phyloP scores from a whole-genome alignment of 345 rosid species.

The Punica granatum region DNA sequence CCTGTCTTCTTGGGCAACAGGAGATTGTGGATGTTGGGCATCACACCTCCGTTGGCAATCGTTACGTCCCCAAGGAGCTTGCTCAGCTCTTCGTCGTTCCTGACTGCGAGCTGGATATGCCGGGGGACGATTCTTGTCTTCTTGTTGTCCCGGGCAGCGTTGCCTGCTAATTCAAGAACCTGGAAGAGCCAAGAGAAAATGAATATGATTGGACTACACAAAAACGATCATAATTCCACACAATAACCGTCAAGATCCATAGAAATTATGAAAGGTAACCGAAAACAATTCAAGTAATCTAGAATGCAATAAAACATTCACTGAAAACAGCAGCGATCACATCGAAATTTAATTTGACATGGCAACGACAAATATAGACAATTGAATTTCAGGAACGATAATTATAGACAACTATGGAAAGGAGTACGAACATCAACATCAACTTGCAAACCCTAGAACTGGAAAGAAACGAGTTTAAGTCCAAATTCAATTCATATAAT shows the following conservation, averaged over 20 bases:
- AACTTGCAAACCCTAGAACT: not conserved
- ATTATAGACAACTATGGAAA: no score
- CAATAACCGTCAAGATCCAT: no score
- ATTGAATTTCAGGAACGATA: no score
- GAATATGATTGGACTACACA: not conserved
- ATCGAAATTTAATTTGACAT: not conserved
- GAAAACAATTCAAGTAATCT: no score
- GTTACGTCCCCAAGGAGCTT: slow-evolving; percentile 88
- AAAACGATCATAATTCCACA: no score
- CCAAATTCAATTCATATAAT: not conserved
- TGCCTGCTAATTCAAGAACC: slow-evolving; percentile 48
- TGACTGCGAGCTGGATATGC: slow-evolving; percentile 78
- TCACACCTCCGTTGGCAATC: slow-evolving; percentile 84
- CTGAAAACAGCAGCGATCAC: not conserved
- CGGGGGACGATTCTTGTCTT: slow-evolving; percentile 85
- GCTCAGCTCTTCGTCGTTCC: slow-evolving; percentile 86
- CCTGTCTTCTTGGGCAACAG: slow-evolving; percentile 85
- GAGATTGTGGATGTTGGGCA: slow-evolving; percentile 90
- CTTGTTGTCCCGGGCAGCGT: slow-evolving; percentile 87
- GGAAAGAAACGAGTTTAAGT: not conserved
- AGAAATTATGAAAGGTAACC: no score
- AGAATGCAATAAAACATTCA: no score
- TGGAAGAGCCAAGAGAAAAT: not conserved
- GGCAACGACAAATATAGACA: no score
- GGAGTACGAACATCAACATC: not conserved